phyloP scores from a whole-genome alignment of 257 asterid species.

The Paulownia fortunei region DNA sequence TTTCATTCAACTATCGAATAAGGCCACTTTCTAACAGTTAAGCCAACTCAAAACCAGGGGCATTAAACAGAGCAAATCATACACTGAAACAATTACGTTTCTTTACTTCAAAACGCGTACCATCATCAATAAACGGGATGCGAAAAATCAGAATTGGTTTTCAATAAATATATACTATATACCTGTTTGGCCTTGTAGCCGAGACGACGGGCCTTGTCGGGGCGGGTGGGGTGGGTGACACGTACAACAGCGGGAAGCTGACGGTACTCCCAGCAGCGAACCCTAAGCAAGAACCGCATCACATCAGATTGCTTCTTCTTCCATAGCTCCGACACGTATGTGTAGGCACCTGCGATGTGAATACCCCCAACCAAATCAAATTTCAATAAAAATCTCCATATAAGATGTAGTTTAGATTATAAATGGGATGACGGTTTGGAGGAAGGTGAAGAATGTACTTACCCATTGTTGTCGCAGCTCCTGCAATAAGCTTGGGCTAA shows the following conservation, averaged over 20 bases:
- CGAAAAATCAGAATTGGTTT: not conserved
- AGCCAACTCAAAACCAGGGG: too few relatives aligned
- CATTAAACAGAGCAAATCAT: too few relatives aligned
- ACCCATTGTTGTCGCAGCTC: slow-evolving; percentile 8
- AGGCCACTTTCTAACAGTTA: too few relatives aligned
- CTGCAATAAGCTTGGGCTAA: not conserved
- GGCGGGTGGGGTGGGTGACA: slow-evolving; percentile 62
- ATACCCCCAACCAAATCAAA: not conserved
- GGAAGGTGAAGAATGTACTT: not conserved
- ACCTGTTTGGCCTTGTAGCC: slow-evolving; percentile 78
- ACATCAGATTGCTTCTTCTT: too few relatives aligned
- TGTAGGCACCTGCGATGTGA: slow-evolving; percentile 53
- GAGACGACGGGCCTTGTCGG: slow-evolving; percentile 71
- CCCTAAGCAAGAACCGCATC: too few relatives aligned
- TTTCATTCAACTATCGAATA: too few relatives aligned
- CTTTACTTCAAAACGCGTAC: too few relatives aligned
- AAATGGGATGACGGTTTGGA: not conserved
- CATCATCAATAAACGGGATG: too few relatives aligned
- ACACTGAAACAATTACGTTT: too few relatives aligned
- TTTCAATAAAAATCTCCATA: not conserved
- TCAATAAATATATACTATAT: not conserved
- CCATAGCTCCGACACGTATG: slow-evolving; percentile 66
- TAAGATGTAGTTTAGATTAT: too few relatives aligned
- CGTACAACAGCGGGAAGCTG: slow-evolving; percentile 70
- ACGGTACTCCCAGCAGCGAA: too few relatives aligned